These are phyloP conservation scores for Scheffersomyces coipomensis DNA, from an alignment of 805 yeast genomes.

Conservation along the genomic window DNA sequence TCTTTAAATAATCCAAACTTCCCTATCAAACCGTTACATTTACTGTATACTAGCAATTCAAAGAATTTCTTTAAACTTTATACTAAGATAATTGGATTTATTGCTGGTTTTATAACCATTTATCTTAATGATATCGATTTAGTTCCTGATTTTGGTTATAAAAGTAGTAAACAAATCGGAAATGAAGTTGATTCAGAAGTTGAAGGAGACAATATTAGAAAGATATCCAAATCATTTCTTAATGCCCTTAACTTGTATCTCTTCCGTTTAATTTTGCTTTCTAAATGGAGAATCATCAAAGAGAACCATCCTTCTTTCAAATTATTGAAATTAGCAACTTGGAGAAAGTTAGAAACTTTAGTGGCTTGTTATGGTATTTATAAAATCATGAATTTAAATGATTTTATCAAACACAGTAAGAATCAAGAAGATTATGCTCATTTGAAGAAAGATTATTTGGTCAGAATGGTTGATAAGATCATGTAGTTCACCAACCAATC, in stretches of 20 bases:
- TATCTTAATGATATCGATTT: slow-evolving; percentile 19
- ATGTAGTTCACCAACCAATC: too few species aligned
- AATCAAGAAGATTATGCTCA: slow-evolving; percentile 8
- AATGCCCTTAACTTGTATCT: slow-evolving; percentile 31
- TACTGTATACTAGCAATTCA: slow-evolving; percentile 12
- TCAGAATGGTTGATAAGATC: slow-evolving; percentile 16
- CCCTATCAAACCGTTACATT: slow-evolving; percentile 2
- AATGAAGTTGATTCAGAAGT: slow-evolving; percentile 8
- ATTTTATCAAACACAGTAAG: slow-evolving; percentile 20
- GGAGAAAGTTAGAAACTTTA: slow-evolving; percentile 32
- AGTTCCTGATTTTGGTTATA: slow-evolving; percentile 18
- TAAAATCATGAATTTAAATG: slow-evolving; percentile 38
- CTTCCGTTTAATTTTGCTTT: slow-evolving; percentile 30
- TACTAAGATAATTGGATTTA: slow-evolving; percentile 32
- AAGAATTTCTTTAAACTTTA: slow-evolving; percentile 32
- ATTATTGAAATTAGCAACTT: slow-evolving; percentile 20
- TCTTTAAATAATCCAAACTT: slow-evolving; percentile 5
- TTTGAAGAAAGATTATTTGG: slow-evolving; percentile 13
- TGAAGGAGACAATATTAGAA: slow-evolving; percentile 12
- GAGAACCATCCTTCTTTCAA: slow-evolving; percentile 36
- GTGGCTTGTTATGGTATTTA: slow-evolving; percentile 34
- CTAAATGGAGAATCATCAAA: slow-evolving; percentile 42
- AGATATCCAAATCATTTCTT: slow-evolving; percentile 22
- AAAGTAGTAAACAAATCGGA: slow-evolving; percentile 3
- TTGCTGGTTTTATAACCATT: slow-evolving; percentile 28